Evolutionary conservation across 1,284 basidiomycete species (phyloP).

Genomic region (Trametes sp.): DNA sequence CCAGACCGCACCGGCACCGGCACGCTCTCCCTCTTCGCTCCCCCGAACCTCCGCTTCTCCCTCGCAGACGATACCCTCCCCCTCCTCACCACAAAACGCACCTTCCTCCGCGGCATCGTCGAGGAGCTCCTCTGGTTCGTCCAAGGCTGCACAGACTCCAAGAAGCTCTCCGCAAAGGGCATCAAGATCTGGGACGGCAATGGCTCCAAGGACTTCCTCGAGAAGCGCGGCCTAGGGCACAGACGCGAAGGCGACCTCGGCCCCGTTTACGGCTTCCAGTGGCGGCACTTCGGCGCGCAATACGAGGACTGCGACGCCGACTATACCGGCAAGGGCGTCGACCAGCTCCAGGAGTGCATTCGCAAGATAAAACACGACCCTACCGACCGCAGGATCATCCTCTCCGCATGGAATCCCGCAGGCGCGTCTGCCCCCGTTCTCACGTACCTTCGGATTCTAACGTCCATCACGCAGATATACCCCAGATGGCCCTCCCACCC

Average conservation of each 20-base stretch:
- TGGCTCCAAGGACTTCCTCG: slow-evolving; percentile 88
- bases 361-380: slow-evolving; percentile 93
- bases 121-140: slow-evolving; percentile 99
- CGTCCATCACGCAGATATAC: slow-evolving; percentile 68
- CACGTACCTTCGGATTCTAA: neutral
- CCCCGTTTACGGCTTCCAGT: slow-evolving; percentile 98
- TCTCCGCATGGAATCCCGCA: slow-evolving; percentile 97
- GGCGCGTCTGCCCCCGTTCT: slow-evolving; percentile 57
- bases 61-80: slow-evolving; percentile 80
- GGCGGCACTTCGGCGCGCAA: slow-evolving; percentile 96
- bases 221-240: slow-evolving; percentile 83
- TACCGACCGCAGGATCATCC: slow-evolving; percentile 94
- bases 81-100: slow-evolving; percentile 94
- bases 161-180: slow-evolving; percentile 80
- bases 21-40: slow-evolving; percentile 90
- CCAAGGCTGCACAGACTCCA: slow-evolving; percentile 85
- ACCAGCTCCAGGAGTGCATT: slow-evolving; percentile 91
- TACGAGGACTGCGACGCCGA: slow-evolving; percentile 86
- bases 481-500: slow-evolving; percentile 94
- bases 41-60: slow-evolving; percentile 87
- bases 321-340: slow-evolving; percentile 91
- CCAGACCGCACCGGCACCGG: slow-evolving; percentile 94
- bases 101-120: slow-evolving; percentile 90
- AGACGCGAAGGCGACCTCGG: slow-evolving; percentile 94
- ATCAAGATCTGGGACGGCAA: slow-evolving; percentile 99